phyloP scores from a whole-genome alignment of 495 filamentous ascomycete species.

The Margaritispora aquatica region DNA sequence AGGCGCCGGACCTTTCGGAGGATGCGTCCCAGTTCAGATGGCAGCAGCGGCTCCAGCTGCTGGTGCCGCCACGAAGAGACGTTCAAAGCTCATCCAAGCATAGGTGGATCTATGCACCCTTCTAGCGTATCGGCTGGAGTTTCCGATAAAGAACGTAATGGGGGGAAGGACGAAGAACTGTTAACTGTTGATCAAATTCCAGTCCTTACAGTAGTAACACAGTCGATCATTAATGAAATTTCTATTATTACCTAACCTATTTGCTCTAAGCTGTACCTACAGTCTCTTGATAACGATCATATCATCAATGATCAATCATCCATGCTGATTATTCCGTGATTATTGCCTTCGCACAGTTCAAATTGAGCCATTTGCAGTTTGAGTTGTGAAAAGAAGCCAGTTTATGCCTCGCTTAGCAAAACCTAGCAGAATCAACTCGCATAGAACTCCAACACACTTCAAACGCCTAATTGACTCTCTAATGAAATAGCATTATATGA shows the following conservation, averaged over 20 bases:
- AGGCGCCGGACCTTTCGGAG: conserved; percentile 44
- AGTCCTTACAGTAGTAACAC: not conserved
- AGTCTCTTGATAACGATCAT: no score
- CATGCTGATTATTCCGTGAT: no score
- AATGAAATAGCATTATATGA: no score
- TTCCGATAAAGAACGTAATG: not conserved
- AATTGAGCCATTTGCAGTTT: no score
- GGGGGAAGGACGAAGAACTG: not conserved
- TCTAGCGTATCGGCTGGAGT: not conserved
- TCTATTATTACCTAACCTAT: not conserved
- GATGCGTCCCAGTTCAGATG: conserved; percentile 40
- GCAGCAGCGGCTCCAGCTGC: not conserved
- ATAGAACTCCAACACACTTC: no score
- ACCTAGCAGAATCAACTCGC: no score
- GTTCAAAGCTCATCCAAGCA: not conserved
- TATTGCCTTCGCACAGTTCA: no score
- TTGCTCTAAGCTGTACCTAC: not conserved
- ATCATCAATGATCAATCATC: no score
- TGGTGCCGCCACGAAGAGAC: not conserved
- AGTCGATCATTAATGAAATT: not conserved
- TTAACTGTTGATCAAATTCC: not conserved
- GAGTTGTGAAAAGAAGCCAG: no score
- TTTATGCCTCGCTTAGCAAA: no score
- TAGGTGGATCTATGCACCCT: not conserved
- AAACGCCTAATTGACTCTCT: no score